These are phyloP conservation scores for Mycena venus DNA, from an alignment of 768 basidiomycete species.

Conservation along the genomic window DNA sequence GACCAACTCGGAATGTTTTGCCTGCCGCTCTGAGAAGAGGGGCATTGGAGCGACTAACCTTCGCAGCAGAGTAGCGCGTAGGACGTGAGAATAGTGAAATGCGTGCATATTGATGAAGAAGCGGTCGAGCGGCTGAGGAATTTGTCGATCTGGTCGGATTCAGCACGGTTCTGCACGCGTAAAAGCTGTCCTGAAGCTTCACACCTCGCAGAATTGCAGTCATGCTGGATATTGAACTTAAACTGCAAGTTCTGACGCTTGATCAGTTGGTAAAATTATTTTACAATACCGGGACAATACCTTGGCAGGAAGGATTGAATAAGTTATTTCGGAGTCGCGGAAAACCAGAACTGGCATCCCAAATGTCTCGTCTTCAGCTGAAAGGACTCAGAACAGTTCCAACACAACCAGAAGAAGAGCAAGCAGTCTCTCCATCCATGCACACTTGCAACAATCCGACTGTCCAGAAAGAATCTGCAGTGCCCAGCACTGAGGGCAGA, in stretches of 20 bases:
- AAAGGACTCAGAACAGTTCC: too few species aligned
- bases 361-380: too few species aligned
- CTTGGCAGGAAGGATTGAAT: too few species aligned
- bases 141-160: background rate
- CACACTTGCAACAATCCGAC: too few species aligned
- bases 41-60: background rate
- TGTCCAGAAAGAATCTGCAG: too few species aligned
- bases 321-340: too few species aligned
- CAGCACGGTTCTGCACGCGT: background rate
- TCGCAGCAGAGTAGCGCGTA: too few species aligned
- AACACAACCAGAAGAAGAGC: too few species aligned
- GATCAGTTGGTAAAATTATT: background rate
- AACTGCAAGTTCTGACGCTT: background rate
- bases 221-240: background rate
- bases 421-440: too few species aligned
- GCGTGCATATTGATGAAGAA: background rate
- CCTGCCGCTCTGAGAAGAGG: background rate
- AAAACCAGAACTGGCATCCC: too few species aligned
- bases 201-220: background rate
- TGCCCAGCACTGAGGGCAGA: too few species aligned
- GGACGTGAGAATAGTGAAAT: too few species aligned
- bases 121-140: background rate
- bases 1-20: background rate
- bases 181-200: background rate
- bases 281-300: background rate